phyloP scores from a whole-genome alignment of 164 flowering plant genomes.

The Tetrastigma voinierianum region DNA sequence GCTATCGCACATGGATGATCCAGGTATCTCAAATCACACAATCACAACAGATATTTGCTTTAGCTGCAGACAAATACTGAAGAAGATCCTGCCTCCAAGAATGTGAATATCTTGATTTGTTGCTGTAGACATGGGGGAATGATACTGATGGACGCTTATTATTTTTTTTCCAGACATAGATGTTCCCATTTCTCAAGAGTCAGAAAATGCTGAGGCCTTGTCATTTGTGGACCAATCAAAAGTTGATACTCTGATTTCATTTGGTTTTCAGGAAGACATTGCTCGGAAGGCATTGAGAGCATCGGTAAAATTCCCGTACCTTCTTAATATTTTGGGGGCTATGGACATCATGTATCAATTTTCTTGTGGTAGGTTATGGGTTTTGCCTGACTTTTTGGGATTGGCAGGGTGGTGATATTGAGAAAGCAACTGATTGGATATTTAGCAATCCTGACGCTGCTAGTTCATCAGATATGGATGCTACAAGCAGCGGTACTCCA shows the following conservation, averaged over 20 bases:
- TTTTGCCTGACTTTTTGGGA: neutral
- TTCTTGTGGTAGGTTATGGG: neutral
- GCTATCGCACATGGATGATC: conserved; percentile 95
- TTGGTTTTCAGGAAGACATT: conserved; percentile 83
- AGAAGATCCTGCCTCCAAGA: too few relatives aligned
- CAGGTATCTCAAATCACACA: conserved; percentile 45
- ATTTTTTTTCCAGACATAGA: conserved; percentile 65
- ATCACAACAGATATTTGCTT: too few relatives aligned
- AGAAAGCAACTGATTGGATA: conserved; percentile 96
- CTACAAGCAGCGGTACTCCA: conserved; percentile 44
- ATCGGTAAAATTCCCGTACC: conserved; percentile 45
- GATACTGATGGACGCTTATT: neutral
- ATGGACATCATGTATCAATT: neutral
- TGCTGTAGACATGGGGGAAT: neutral
- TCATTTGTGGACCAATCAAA: conserved; percentile 64
- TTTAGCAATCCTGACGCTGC: conserved; percentile 66
- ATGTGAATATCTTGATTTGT: too few relatives aligned
- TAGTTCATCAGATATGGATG: conserved; percentile 55
- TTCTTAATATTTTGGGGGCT: neutral
- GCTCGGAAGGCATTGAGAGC: conserved; percentile 82
- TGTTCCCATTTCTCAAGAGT: conserved; percentile 57
- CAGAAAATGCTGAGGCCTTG: conserved; percentile 20
- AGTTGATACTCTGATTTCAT: conserved; percentile 72
- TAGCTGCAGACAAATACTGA: too few relatives aligned
- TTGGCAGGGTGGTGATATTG: conserved; percentile 85